Evolutionary conservation across 2,329 filamentous ascomycete species (phyloP).

Genomic region (Chalaropsis thielavioides): DNA sequence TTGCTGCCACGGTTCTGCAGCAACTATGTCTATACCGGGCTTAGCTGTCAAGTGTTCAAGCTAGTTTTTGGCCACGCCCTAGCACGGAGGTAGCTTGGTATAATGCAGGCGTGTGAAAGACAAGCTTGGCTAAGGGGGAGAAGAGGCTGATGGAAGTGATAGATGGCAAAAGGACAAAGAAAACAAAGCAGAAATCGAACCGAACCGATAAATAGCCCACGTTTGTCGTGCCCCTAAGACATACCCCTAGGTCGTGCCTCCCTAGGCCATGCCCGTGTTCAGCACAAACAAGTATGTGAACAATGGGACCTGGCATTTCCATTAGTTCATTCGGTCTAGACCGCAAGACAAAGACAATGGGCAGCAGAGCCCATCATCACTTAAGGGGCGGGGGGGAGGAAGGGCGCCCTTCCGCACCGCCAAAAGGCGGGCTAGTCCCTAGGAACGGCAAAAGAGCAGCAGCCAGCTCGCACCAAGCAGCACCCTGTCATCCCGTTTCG

Average conservation of each 20-base stretch:
- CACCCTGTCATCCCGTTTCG: not conserved
- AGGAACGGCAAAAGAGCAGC: slow-evolving; percentile 1
- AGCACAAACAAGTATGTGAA: not conserved
- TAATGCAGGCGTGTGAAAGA: not conserved
- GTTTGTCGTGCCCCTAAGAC: not conserved
- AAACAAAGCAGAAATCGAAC: too few relatives aligned
- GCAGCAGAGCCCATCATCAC: not conserved
- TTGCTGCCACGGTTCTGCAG: not conserved
- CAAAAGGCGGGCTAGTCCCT: not conserved
- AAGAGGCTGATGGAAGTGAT: too few relatives aligned
- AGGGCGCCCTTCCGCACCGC: not conserved
- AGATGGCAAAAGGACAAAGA: too few relatives aligned
- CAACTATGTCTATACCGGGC: not conserved
- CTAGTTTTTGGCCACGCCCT: not conserved
- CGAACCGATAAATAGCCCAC: too few relatives aligned
- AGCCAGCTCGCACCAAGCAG: not conserved
- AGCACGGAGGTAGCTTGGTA: not conserved
- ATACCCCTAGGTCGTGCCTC: too few relatives aligned
- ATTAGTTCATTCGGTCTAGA: not conserved
- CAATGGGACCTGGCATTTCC: not conserved
- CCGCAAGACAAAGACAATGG: slow-evolving; percentile 3
- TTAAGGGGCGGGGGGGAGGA: not conserved
- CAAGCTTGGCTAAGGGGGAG: not conserved
- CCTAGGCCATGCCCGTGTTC: not conserved
- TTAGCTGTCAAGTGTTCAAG: not conserved